Base-by-base conservation (phyloP, 495 filamentous ascomycete species). In the Penicillium pancosmium region DNA sequence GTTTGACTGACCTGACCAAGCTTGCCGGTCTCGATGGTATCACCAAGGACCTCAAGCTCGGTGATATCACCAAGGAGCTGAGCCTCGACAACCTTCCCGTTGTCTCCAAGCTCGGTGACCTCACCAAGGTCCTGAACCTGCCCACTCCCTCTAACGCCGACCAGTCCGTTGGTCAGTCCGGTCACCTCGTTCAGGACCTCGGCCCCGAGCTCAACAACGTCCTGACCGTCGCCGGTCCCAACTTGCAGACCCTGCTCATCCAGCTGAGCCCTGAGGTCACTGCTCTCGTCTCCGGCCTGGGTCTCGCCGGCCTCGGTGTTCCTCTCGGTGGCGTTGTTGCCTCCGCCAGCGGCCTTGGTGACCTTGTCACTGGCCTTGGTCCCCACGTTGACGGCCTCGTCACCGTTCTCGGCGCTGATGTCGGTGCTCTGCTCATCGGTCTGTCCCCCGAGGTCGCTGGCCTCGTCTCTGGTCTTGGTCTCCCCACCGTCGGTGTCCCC, bases 381-480 rank as follows among this genome's bases (percentile, higher is more conserved):
- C 67, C 63, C 50, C 36, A 57, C 40, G 63, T 72, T 36, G 67
- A 72, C 40, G 65, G 63, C 31, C 67, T 70, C 58, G 64, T 73
- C 56, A 70, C 66, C 55, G 66, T 73, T 56, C 59, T 67, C 46
- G 71, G 71, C 51, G 66, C 64, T 55, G 65, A 70, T 33, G 65
- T 63, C 50, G 56, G 61, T 54, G 63, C 60, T 48, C 69, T 74
- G 46, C 71, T 74, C 55, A 56, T 74, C 35, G 54, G 64, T 50
- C 68, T 74, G 54, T 72, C 68, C 60, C 71, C 71, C 38, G 71
- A 74, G 55, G 64, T 74, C 19, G 54, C 71, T 47, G 60, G 55
- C 47, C 68, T 73, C 59, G 62, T 74, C 59, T 64, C 62, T 36
- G 70, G 71, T 57, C 68, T 74, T 11, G 68, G 68, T 53, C 69